phyloP scores from a whole-genome alignment of 768 basidiomycete genomes.

The Boletus reticulatus region DNA sequence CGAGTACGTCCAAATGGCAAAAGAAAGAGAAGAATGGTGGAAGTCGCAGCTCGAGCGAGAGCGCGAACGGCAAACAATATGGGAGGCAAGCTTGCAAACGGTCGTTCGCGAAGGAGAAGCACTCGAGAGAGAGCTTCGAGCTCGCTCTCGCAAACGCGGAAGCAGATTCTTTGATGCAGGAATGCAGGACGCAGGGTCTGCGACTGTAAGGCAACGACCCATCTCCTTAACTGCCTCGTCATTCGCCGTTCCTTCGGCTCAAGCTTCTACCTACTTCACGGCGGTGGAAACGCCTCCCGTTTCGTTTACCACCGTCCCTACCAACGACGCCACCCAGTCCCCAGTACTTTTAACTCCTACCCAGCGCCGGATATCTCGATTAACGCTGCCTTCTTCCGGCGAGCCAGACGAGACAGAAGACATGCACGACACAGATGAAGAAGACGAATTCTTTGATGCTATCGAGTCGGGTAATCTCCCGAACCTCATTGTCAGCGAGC shows the following conservation, averaged over 20 bases:
- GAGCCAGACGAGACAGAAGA: slow-evolving; percentile 34
- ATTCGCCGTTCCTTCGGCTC: slow-evolving; percentile 16
- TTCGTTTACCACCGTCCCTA: slow-evolving; percentile 1
- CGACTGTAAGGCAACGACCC: slow-evolving; percentile 20
- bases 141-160: slow-evolving; percentile 54
- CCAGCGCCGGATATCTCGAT: slow-evolving; percentile 17
- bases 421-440: slow-evolving; percentile 61
- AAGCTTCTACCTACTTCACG: slow-evolving; percentile 21
- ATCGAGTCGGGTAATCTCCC: slow-evolving; percentile 82
- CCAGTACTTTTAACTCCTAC: slow-evolving; percentile 22
- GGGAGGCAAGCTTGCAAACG: slow-evolving; percentile 88
- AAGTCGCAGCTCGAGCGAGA: slow-evolving; percentile 62
- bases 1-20: slow-evolving; percentile 67
- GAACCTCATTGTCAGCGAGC: slow-evolving; percentile 67
- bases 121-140: slow-evolving; percentile 76
- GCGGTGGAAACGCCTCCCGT: slow-evolving; percentile 18
- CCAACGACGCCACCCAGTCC: slow-evolving; percentile 3
- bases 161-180: slow-evolving; percentile 52
- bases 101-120: slow-evolving; percentile 85
- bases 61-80: slow-evolving; percentile 60
- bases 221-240: slow-evolving; percentile 13
- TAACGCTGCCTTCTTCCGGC: slow-evolving; percentile 11
- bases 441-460: slow-evolving; percentile 98
- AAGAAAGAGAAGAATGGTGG: slow-evolving; percentile 83
- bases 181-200: slow-evolving; percentile 16